Conservation (phyloP, 306 rosid species). For the Lablab purpureus region DNA sequence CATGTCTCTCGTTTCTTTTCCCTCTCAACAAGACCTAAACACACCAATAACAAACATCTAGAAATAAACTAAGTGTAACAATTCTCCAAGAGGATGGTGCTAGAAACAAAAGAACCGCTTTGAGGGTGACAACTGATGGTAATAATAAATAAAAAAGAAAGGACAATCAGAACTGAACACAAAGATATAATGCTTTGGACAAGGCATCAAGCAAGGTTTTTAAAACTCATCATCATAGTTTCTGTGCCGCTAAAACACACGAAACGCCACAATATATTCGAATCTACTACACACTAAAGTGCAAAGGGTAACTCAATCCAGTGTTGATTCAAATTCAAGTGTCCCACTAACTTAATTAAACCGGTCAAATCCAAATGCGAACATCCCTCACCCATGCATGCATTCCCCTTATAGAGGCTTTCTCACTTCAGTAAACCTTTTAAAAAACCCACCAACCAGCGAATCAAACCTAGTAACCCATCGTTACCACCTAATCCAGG, state of each 20-base stretch:
- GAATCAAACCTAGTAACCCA: constrained; percentile 19
- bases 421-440: not conserved
- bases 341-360: not conserved
- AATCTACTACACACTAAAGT: not conserved
- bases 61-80: not conserved
- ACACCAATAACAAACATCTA: not conserved
- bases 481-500: not conserved
- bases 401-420: not conserved
- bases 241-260: no score
- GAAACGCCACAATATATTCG: no score
- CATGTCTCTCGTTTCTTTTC: not conserved
- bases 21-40: not conserved
- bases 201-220: not conserved
- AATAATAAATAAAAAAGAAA: not conserved
- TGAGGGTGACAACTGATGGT: not conserved
- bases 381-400: not conserved
- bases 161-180: not conserved
- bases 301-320: not conserved
- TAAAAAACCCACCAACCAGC: not conserved
- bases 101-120: not conserved
- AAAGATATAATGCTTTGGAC: not conserved
- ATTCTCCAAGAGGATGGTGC: not conserved
- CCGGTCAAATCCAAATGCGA: not conserved
- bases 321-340: not conserved
- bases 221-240: not conserved